A percentile compares a stretch with the other conserved stretches of the same genome.
phyloP scores from a whole-genome alignment of 2,329 filamentous ascomycete genomes.

The Fusarium sp. region DNA sequence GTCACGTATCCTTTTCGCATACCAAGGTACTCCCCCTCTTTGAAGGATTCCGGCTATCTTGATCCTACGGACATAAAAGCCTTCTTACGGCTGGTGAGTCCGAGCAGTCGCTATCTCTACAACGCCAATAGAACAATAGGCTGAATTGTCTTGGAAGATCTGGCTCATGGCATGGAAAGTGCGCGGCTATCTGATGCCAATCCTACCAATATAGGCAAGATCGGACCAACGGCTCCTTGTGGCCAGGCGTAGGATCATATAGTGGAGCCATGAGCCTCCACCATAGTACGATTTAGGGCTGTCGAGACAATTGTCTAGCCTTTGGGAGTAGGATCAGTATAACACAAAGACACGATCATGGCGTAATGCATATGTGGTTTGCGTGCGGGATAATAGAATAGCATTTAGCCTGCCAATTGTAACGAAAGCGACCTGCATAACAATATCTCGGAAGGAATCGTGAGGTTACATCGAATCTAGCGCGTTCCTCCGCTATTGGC shows the following conservation, averaged over 20 bases:
- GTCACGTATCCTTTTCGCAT: neutral
- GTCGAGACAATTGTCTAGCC: neutral
- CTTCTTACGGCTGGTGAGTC: neutral
- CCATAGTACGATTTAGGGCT: neutral
- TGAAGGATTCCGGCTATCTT: neutral
- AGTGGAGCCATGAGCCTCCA: neutral
- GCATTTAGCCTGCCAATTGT: conserved; percentile 4
- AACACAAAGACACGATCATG: neutral
- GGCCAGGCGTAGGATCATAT: neutral
- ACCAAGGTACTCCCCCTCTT: neutral
- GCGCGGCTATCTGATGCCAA: neutral
- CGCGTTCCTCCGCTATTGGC: neutral
- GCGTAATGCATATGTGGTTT: neutral
- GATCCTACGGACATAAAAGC: neutral
- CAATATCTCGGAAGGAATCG: neutral
- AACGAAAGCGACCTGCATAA: neutral
- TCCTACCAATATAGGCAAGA: neutral
- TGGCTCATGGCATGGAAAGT: neutral
- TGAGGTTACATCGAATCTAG: neutral
- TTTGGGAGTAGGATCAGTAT: neutral
- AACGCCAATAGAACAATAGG: neutral
- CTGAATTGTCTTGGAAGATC: neutral
- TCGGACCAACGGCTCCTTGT: conserved; percentile 1
- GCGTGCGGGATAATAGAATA: neutral
- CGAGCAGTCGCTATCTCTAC: neutral